Percentiles rank a stretch among this genome's conserved stretches.
Conservation (phyloP, 345 rosid genomes). For the Populus deltoides region DNA sequence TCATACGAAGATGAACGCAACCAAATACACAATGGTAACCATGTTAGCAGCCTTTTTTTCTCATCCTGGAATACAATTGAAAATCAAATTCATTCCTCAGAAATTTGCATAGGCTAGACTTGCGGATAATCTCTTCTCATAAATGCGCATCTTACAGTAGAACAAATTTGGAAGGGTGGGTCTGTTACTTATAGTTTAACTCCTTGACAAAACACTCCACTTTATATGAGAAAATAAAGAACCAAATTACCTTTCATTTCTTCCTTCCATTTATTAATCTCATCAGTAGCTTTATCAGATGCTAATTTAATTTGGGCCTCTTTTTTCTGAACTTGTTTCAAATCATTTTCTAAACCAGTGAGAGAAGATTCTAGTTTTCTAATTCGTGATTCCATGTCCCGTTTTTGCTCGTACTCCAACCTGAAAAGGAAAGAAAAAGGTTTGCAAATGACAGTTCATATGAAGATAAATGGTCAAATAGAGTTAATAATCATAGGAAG, state of each 20-base stretch:
- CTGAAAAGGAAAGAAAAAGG: constrained; percentile 37
- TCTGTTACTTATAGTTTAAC: not conserved
- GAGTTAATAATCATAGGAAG: not conserved
- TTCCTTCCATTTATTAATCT: constrained; percentile 67
- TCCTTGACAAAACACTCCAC: not conserved
- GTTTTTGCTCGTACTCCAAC: constrained; percentile 90
- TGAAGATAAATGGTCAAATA: not conserved
- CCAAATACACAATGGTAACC: not conserved
- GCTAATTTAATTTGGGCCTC: constrained; percentile 64
- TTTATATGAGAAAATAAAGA: not conserved
- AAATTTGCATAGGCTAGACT: not conserved
- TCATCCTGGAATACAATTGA: not conserved
- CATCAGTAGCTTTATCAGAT: constrained; percentile 54
- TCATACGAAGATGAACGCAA: no score
- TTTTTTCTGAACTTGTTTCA: constrained; percentile 52
- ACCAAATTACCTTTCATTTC: constrained; percentile 64
- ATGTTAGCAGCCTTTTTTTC: not conserved
- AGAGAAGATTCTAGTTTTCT: constrained; percentile 76
- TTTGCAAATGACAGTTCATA: not conserved
- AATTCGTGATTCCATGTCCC: constrained; percentile 82
- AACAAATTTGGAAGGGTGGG: not conserved
- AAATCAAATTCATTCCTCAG: not conserved
- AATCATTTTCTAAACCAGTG: constrained; percentile 56
- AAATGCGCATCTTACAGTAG: not conserved
- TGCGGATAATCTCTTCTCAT: not conserved